A percentile compares a stretch with the other conserved stretches of the same genome.
phyloP scores from a whole-genome alignment of 2,329 filamentous ascomycete species.

The Sordariomycetes sp. region DNA sequence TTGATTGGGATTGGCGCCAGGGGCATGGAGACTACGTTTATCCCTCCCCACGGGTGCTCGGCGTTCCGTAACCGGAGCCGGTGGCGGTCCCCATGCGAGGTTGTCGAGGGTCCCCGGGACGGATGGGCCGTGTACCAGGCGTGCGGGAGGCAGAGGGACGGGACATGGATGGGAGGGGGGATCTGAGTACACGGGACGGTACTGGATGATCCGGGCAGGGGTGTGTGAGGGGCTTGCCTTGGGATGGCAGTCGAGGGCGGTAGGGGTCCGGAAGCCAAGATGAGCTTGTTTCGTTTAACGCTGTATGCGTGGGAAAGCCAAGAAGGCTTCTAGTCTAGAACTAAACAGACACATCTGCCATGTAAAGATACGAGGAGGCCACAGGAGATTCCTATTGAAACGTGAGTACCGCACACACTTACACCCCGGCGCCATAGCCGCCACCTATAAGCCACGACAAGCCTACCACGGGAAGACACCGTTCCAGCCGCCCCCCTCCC shows the following conservation, averaged over 20 bases:
- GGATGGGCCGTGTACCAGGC: background rate
- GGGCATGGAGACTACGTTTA: background rate
- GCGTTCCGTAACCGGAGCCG: conserved; percentile 10
- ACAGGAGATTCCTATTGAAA: too few relatives aligned
- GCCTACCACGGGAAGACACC: background rate
- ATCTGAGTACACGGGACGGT: conserved; percentile 1
- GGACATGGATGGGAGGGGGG: background rate
- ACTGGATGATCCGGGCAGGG: background rate
- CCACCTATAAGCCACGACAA: background rate
- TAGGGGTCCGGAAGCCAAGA: background rate
- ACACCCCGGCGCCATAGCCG: too few relatives aligned
- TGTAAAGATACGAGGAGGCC: too few relatives aligned
- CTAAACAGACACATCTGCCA: too few relatives aligned
- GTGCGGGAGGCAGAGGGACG: background rate
- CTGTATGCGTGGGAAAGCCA: background rate
- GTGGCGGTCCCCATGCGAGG: conserved; percentile 8
- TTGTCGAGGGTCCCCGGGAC: background rate
- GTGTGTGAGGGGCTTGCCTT: conserved; percentile 1
- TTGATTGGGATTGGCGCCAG: background rate
- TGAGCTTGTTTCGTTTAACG: conserved; percentile 2
- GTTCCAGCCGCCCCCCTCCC: background rate
- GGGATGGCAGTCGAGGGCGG: conserved; percentile 1
- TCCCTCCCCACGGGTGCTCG: conserved; percentile 5
- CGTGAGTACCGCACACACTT: too few relatives aligned
- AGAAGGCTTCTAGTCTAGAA: background rate